A percentile compares a stretch with the other conserved stretches of the same genome.
phyloP scores from a whole-genome alignment of 2,329 filamentous ascomycete genomes.

The Bipolaris bicolor region DNA sequence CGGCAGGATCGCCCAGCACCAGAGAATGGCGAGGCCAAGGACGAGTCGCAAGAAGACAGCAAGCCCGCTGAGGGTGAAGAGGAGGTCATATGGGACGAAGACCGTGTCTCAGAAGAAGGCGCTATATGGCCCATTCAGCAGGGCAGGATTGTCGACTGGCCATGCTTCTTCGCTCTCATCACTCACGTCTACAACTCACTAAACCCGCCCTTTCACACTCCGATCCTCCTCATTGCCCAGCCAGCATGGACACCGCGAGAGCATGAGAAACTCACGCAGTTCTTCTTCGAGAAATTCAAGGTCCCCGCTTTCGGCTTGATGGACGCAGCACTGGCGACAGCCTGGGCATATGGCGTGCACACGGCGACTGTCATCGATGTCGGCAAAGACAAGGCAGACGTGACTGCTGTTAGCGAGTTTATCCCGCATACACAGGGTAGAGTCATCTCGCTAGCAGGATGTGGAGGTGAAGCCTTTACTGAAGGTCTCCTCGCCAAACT shows the following conservation, averaged over 20 bases:
- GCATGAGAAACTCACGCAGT: slow-evolving; percentile 85
- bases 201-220: slow-evolving; percentile 91
- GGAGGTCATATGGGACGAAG: slow-evolving; percentile 80
- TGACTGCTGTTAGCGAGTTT: slow-evolving; percentile 88
- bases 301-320: slow-evolving; percentile 90
- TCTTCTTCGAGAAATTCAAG: slow-evolving; percentile 97
- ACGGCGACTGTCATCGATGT: slow-evolving; percentile 90
- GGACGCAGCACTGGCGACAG: slow-evolving; percentile 84
- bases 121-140: slow-evolving; percentile 85
- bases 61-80: slow-evolving; percentile 55
- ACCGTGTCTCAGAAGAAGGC: slow-evolving; percentile 83
- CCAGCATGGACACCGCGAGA: slow-evolving; percentile 90
- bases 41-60: slow-evolving; percentile 29
- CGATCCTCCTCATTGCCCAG: slow-evolving; percentile 87
- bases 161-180: slow-evolving; percentile 90
- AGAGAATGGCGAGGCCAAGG: slow-evolving; percentile 41
- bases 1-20: slow-evolving; percentile 43
- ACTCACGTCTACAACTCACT: slow-evolving; percentile 89
- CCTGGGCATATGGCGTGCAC: slow-evolving; percentile 78
- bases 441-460: slow-evolving; percentile 67
- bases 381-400: slow-evolving; percentile 88
- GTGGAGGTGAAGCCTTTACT: slow-evolving; percentile 89
- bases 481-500: slow-evolving; percentile 72
- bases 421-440: slow-evolving; percentile 71
- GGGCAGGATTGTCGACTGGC: slow-evolving; percentile 87